These are phyloP conservation scores for Leccinum boreale DNA, from an alignment of 768 basidiomycete genomes.

Conservation along the genomic window DNA sequence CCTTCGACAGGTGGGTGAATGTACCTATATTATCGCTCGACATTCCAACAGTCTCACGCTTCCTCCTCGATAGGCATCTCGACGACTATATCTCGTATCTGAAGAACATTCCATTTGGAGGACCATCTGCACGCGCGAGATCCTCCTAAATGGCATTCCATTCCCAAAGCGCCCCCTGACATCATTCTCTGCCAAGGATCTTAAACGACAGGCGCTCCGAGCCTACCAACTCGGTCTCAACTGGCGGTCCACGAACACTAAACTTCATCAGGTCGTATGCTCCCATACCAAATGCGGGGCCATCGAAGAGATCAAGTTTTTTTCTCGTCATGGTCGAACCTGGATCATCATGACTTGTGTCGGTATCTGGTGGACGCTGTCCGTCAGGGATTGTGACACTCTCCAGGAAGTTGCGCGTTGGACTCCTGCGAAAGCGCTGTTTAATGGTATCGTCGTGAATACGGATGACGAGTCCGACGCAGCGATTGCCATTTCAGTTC, in stretches of 20 bases:
- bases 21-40: background rate
- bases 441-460: constrained; percentile 53
- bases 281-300: constrained; percentile 35
- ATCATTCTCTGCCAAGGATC: constrained; percentile 37
- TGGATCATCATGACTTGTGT: constrained; percentile 55
- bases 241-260: constrained; percentile 38
- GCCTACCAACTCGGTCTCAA: constrained; percentile 47
- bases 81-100: constrained; percentile 43
- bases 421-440: constrained; percentile 51
- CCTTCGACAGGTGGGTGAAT: constrained; percentile 39
- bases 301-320: constrained; percentile 52
- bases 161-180: constrained; percentile 42
- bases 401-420: constrained; percentile 43
- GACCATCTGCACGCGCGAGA: constrained; percentile 42
- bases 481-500: constrained; percentile 48
- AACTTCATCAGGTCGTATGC: constrained; percentile 18
- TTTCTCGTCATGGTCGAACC: constrained; percentile 42
- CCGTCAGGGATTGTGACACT: constrained; percentile 44
- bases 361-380: constrained; percentile 58
- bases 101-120: constrained; percentile 55
- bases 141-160: constrained; percentile 47
- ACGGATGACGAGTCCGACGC: constrained; percentile 41
- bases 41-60: background rate
- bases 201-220: constrained; percentile 43
- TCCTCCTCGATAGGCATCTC: constrained; percentile 44